A percentile compares a stretch with the other conserved stretches of the same genome.
These are phyloP conservation scores for Paracamarosporium sp. DNA, from an alignment of 2,329 filamentous ascomycete species.

Conservation along the genomic window DNA sequence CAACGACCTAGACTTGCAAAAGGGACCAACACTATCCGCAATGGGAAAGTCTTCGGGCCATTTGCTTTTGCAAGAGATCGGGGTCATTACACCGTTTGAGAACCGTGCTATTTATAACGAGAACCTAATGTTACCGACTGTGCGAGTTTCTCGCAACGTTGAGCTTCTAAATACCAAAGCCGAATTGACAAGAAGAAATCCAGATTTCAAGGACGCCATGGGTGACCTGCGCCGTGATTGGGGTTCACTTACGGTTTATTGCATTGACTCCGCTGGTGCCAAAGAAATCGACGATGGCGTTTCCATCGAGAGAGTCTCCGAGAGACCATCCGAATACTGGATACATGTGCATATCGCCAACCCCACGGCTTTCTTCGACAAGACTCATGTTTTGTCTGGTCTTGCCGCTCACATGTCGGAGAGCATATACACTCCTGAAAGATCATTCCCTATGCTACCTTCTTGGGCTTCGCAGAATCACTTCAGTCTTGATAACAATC, in stretches of 20 bases:
- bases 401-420: conserved; percentile 66
- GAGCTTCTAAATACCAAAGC: conserved; percentile 48
- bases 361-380: conserved; percentile 72
- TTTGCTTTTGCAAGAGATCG: conserved; percentile 78
- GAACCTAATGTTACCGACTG: conserved; percentile 58
- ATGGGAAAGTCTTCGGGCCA: conserved; percentile 50
- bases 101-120: conserved; percentile 68
- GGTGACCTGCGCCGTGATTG: conserved; percentile 64
- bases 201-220: conserved; percentile 61
- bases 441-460: conserved; percentile 64
- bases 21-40: conserved; percentile 43
- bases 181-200: conserved; percentile 29
- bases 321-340: conserved; percentile 66
- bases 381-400: conserved; percentile 64
- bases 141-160: conserved; percentile 52
- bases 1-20: conserved; percentile 39
- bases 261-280: conserved; percentile 72
- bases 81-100: conserved; percentile 74
- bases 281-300: conserved; percentile 81
- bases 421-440: conserved; percentile 64
- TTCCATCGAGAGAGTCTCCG: conserved; percentile 68
- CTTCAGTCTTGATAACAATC: conserved; percentile 61
- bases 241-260: conserved; percentile 68
- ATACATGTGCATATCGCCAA: conserved; percentile 81
- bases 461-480: conserved; percentile 53